Conservation (phyloP, 257 asterid genomes). For the Nicotiana tabacum region DNA sequence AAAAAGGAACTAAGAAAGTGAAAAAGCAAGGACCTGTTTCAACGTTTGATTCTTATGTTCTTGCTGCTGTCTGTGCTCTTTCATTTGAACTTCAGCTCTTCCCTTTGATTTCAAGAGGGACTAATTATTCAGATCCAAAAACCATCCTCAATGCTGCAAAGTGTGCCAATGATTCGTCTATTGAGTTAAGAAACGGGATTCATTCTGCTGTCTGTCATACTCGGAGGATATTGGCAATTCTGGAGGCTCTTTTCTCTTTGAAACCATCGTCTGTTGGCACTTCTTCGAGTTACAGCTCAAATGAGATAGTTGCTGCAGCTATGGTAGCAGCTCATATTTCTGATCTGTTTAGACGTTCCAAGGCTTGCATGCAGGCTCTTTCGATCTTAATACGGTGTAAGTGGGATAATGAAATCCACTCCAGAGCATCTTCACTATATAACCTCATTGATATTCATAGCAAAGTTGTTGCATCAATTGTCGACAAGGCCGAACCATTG, state of each 20-base stretch:
- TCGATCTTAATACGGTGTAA: constrained; percentile 74
- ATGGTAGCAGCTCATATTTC: constrained; percentile 99
- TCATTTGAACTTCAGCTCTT: constrained; percentile 93
- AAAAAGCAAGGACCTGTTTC: constrained; percentile 92
- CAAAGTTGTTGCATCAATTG: constrained; percentile 87
- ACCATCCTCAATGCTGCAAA: constrained; percentile 26
- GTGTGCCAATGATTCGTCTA: constrained; percentile 42
- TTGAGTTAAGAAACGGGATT: constrained; percentile 54
- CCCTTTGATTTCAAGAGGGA: constrained; percentile 68
- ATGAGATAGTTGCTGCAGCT: constrained; percentile 98
- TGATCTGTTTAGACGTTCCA: constrained; percentile 87
- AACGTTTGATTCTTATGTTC: constrained; percentile 92
- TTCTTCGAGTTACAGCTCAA: constrained; percentile 89
- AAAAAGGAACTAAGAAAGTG: constrained; percentile 32
- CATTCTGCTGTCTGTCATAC: constrained; percentile 87
- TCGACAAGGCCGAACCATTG: constrained; percentile 88
- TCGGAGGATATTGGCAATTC: constrained; percentile 76
- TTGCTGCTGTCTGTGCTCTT: constrained; percentile 98
- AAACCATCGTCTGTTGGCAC: constrained; percentile 93
- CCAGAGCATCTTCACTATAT: constrained; percentile 88
- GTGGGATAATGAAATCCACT: constrained; percentile 82
- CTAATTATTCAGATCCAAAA: constrained; percentile 28
- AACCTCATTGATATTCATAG: constrained; percentile 90
- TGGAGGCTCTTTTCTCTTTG: constrained; percentile 96
- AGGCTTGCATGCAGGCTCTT: constrained; percentile 94